Base-by-base conservation (phyloP, 352 stramenopile genomes). In the Phytophthora sp. region DNA sequence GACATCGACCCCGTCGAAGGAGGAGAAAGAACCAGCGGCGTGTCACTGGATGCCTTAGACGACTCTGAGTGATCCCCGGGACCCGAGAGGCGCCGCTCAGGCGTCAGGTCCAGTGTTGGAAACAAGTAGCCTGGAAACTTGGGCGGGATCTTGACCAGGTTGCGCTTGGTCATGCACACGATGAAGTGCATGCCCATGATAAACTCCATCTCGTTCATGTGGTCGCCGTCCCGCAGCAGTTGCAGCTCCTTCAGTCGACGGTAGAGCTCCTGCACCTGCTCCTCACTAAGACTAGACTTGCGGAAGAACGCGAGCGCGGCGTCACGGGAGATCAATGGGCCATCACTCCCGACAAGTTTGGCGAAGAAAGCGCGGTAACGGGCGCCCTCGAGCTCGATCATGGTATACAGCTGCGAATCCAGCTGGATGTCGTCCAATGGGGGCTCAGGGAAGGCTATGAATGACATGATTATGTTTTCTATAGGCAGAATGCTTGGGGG, bases 111-210 rank as follows among this genome's bases (percentile, higher is more conserved):
- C 16, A 93, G 56, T 7, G 76, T 80, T 6, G 83, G 82, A 63
- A 93, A 93, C 31, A 91, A 52, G 21, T 89, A 87, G 6, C 41
- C 74, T 12, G 82, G 81, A 38, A 91, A 88, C 3, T 51, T 63
- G 12, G 64, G 27, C 7, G 85, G 82, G 35, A 93, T 67, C 33
- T 63, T 66, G 0, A 63, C 58, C n/a, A 91, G 66, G 41, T 70
- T 82, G 29, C 85, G 82, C 62, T 91, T 91, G 23, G 85, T 91
- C 51, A 85, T 80, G 57, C 85, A 93, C 66, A 91, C 77, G 47
- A 93, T 91, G 16, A 93, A 69, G 69, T 93, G 85, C 85, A 93
- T 93, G 31, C 65, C 79, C 52, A 88, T 76, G 42, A 81, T 57
- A 57, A 93, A 93, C 60, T 90, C 80, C 23, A 72, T 78, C 57